Evolutionary conservation across 129 eudicot species (phyloP).

Genomic region (Helichrysum umbraculigerum): DNA sequence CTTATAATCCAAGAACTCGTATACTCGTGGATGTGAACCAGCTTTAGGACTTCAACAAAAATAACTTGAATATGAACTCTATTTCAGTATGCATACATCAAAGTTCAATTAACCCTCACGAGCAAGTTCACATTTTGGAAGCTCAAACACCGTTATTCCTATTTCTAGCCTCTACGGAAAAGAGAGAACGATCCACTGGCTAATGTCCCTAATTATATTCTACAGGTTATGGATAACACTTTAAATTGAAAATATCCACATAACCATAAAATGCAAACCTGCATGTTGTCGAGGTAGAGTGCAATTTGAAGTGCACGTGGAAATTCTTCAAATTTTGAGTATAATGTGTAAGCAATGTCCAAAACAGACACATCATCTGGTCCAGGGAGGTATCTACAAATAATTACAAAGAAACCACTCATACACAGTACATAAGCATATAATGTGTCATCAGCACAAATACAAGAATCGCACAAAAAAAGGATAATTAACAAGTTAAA

Average conservation of each 20-base stretch:
- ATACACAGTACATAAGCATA: conserved; percentile 5
- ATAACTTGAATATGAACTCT: neutral
- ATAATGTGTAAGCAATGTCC: conserved; percentile 79
- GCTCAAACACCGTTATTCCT: neutral
- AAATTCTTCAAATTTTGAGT: conserved; percentile 72
- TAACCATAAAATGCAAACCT: conserved; percentile 45
- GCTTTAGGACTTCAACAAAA: neutral
- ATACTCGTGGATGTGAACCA: neutral
- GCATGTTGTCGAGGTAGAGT: conserved; percentile 72
- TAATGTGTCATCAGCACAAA: neutral
- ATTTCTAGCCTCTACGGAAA: neutral
- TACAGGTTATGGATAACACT: conserved; percentile 1
- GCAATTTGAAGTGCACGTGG: conserved; percentile 93
- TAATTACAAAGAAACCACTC: conserved; percentile 20
- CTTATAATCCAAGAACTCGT: too few species aligned
- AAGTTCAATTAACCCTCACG: neutral
- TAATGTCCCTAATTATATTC: neutral
- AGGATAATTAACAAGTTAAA: neutral
- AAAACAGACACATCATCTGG: conserved; percentile 89
- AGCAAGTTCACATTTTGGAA: neutral
- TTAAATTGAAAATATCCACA: neutral
- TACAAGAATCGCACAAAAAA: neutral
- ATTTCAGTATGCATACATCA: neutral
- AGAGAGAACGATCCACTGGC: neutral
- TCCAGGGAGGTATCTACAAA: conserved; percentile 84